Percentiles rank a stretch among this genome's conserved stretches.
phyloP scores from a whole-genome alignment of 164 flowering plant species.

The Taxillus chinensis region DNA sequence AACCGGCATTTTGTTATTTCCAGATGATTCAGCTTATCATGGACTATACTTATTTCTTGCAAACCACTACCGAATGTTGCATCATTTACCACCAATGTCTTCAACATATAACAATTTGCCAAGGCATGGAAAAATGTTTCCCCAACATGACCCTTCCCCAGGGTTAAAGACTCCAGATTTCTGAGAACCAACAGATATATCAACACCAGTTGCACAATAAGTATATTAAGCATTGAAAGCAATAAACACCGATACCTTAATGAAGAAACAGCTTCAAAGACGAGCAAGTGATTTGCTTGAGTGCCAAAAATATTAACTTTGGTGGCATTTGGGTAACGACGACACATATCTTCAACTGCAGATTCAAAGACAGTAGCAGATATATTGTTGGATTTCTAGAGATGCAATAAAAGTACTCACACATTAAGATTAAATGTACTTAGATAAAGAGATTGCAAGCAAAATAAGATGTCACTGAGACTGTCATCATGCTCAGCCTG shows the following conservation, averaged over 20 bases:
- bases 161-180: slow-evolving; percentile 53
- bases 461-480: too few relatives aligned
- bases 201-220: slow-evolving; percentile 4
- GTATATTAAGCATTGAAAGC: not conserved
- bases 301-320: slow-evolving; percentile 63
- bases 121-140: slow-evolving; percentile 69
- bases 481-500: too few relatives aligned
- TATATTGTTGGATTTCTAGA: too few relatives aligned
- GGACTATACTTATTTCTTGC: slow-evolving; percentile 69
- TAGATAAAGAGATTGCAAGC: too few relatives aligned
- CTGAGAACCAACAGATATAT: slow-evolving; percentile 27
- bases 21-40: slow-evolving; percentile 66
- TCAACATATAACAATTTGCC: slow-evolving; percentile 57
- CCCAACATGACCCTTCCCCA: slow-evolving; percentile 68
- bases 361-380: slow-evolving; percentile 1
- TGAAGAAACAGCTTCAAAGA: slow-evolving; percentile 47
- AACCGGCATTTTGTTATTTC: slow-evolving; percentile 77
- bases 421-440: too few relatives aligned
- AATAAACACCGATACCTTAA: slow-evolving; percentile 42
- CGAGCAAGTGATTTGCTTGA: slow-evolving; percentile 48
- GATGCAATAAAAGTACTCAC: too few relatives aligned
- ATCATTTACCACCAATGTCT: slow-evolving; percentile 47
- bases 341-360: slow-evolving; percentile 87
- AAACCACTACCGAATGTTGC: slow-evolving; percentile 70
- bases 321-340: slow-evolving; percentile 76